Evolutionary conservation across 148 eudicot genomes (phyloP).

Genomic region (Diospyros kaki): DNA sequence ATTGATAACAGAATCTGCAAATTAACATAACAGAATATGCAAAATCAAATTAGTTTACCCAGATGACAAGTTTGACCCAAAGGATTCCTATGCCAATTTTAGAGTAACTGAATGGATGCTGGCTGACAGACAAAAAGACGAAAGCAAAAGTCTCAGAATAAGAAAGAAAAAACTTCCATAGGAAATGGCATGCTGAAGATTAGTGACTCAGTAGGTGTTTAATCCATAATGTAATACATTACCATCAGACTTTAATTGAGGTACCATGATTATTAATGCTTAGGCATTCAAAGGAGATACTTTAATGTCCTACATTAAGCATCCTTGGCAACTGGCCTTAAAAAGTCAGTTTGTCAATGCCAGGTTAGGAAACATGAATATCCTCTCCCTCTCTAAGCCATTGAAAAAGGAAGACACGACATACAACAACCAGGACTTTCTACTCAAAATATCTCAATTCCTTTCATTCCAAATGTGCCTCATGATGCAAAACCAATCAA

Average conservation of each 20-base stretch:
- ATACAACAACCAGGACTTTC: too few species aligned
- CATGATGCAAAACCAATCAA: too few species aligned
- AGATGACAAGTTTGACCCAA: neutral
- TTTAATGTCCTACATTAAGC: neutral
- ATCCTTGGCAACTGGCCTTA: too few species aligned
- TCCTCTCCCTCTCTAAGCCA: too few species aligned
- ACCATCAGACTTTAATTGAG: neutral
- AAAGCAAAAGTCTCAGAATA: neutral
- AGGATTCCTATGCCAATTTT: neutral
- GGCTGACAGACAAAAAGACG: neutral
- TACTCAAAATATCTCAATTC: too few species aligned
- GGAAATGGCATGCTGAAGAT: neutral
- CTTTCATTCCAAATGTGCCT: too few species aligned
- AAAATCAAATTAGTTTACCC: neutral
- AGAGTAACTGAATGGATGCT: neutral
- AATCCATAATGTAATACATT: neutral
- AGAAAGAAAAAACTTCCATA: neutral
- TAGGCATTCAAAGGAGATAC: neutral
- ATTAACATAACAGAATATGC: neutral
- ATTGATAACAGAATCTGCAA: neutral
- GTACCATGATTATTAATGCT: neutral
- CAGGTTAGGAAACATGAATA: too few species aligned
- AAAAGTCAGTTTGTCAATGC: too few species aligned
- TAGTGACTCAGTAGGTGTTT: neutral
- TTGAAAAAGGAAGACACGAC: too few species aligned